These are phyloP conservation scores for Corynespora cassiicola DNA, from an alignment of 2,329 filamentous ascomycete species.

Conservation along the genomic window DNA sequence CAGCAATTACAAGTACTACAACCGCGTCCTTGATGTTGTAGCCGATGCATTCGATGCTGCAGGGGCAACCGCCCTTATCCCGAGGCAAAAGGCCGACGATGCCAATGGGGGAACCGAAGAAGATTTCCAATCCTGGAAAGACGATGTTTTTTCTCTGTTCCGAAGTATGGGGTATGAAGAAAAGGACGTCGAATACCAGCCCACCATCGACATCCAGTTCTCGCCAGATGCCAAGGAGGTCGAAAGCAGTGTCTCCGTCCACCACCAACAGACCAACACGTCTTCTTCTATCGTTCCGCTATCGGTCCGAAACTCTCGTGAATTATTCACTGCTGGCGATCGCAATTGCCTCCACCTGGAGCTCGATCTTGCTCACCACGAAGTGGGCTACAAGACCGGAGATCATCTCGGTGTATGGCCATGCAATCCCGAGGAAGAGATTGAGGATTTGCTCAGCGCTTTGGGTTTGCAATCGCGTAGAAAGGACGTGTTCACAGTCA, in stretches of 20 bases:
- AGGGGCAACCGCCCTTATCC: slow-evolving; percentile 40
- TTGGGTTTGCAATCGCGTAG: slow-evolving; percentile 30
- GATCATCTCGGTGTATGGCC: slow-evolving; percentile 53
- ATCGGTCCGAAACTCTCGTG: slow-evolving; percentile 35
- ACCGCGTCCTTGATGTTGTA: slow-evolving; percentile 48
- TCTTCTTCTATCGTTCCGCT: slow-evolving; percentile 41
- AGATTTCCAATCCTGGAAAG: slow-evolving; percentile 52
- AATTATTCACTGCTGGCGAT: slow-evolving; percentile 43
- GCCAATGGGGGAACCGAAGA: slow-evolving; percentile 51
- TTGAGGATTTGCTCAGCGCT: slow-evolving; percentile 37
- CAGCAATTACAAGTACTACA: slow-evolving; percentile 57
- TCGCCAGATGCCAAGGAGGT: slow-evolving; percentile 10
- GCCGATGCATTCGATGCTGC: slow-evolving; percentile 36
- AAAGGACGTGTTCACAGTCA: slow-evolving; percentile 33
- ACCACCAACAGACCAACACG: slow-evolving; percentile 34
- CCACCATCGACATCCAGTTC: slow-evolving; percentile 33
- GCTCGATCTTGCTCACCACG: slow-evolving; percentile 44
- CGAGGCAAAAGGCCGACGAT: slow-evolving; percentile 49
- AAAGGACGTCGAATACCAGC: slow-evolving; percentile 41
- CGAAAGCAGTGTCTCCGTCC: slow-evolving; percentile 26
- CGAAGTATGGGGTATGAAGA: slow-evolving; percentile 40
- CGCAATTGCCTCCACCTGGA: slow-evolving; percentile 52
- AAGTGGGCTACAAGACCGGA: slow-evolving; percentile 52
- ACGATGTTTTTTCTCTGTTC: slow-evolving; percentile 41
- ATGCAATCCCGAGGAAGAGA: slow-evolving; percentile 47